Base-by-base conservation (phyloP, 2,329 filamentous ascomycete genomes). In the Penicillium sp. region DNA sequence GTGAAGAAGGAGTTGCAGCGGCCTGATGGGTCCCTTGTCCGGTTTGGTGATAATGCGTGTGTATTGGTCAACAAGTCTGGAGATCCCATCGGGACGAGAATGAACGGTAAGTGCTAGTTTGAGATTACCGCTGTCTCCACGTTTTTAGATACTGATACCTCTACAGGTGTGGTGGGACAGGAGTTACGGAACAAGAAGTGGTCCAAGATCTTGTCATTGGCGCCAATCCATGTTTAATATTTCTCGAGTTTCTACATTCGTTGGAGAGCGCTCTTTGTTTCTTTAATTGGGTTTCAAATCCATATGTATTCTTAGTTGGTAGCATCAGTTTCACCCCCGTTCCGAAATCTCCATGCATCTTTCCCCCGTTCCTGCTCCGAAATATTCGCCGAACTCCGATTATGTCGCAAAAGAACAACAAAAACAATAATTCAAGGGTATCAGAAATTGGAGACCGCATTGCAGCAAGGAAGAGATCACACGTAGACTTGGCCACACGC, bases 21-120 rank as follows among this genome's bases (percentile, higher is more conserved):
- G 60, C 85, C 85, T 32, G 94, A 99, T 78, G 94, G 94, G 50
- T 92, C 88, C 70, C 86, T 94, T 45, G 87, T 99, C 63, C 87
- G 87, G 65, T 99, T 99, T 74, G 94, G 96, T 76, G 94, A 99
- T 77, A 99, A 99, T 75, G 94, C 94, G 46, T 99, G 94, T 72
- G 94, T 99, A 44, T 80, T 99, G 64, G 89, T 99, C 74, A 97
- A 95, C 79, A 99, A 97, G 83, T 83, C 90, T 10, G 95, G 94
- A 41, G 94, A 99, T 73, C 94, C 94, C 25, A 90, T 99, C 65
- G 94, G 94, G 50, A 91, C 89, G 16, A 87, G 94, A 72, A 84
- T 97, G 79, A 96, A 91, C 75, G 91, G 86, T 82, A 60, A 68
- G 79, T 75, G 40, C 21, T 31, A 44, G 21, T 23, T 12, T 12